These are phyloP conservation scores for Talaromyces sp. DNA, from an alignment of 2,329 filamentous ascomycete genomes.

Conservation along the genomic window DNA sequence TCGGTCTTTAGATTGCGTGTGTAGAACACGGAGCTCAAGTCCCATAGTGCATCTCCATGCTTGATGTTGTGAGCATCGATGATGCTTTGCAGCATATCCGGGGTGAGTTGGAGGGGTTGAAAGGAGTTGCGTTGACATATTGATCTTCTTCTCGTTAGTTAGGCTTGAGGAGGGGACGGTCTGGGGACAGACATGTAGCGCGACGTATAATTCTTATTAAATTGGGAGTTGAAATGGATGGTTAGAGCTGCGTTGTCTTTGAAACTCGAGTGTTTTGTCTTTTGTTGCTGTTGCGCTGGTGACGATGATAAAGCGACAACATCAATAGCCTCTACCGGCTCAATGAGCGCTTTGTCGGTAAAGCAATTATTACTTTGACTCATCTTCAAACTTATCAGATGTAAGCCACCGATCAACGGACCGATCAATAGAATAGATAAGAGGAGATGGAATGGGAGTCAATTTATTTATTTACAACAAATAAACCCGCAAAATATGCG, in stretches of 20 bases:
- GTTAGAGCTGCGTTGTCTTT: neutral
- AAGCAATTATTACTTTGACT: neutral
- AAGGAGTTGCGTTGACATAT: constrained; percentile 30
- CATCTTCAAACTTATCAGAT: neutral
- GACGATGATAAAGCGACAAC: neutral
- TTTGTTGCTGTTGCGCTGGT: neutral
- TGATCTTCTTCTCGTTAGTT: constrained; percentile 24
- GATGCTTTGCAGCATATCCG: constrained; percentile 27
- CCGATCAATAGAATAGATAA: neutral
- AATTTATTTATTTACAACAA: constrained; percentile 3
- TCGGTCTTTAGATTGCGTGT: constrained; percentile 27
- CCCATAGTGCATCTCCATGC: constrained; percentile 24
- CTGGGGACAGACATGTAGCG: constrained; percentile 17
- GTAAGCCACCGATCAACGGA: neutral
- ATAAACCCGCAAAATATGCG: neutral
- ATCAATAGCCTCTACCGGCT: constrained; percentile 9
- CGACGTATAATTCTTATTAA: constrained; percentile 9
- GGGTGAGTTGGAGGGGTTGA: constrained; percentile 28
- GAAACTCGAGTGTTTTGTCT: neutral
- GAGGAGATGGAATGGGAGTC: neutral
- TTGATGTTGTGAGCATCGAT: constrained; percentile 22
- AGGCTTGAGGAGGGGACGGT: constrained; percentile 12
- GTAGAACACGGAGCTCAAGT: constrained; percentile 28
- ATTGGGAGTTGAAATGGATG: neutral
- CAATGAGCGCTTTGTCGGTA: neutral